These are phyloP conservation scores for Gleditsia sinensis DNA, from an alignment of 306 rosid genomes.

Conservation along the genomic window DNA sequence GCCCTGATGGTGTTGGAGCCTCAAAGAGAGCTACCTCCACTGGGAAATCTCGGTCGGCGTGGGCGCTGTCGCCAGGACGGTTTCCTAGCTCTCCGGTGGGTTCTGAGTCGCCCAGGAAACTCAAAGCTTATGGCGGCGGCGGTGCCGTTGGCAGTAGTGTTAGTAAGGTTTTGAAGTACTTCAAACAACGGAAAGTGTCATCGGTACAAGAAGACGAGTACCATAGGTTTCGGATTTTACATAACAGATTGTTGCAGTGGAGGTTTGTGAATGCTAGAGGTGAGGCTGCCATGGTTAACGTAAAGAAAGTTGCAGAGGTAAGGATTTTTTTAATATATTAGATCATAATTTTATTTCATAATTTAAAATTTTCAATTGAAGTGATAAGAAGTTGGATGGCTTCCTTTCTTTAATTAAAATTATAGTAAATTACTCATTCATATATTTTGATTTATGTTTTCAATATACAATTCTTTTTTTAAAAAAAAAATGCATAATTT, in stretches of 20 bases:
- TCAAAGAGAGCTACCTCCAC: slow-evolving; percentile 34
- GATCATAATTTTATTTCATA: too few relatives aligned
- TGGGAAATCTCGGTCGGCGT: slow-evolving; percentile 53
- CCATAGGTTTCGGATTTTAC: slow-evolving; percentile 58
- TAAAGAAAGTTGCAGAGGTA: slow-evolving; percentile 51
- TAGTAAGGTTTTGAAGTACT: slow-evolving; percentile 63
- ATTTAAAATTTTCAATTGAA: too few relatives aligned
- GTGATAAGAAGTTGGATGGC: too few relatives aligned
- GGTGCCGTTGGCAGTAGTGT: slow-evolving; percentile 34
- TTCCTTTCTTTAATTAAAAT: too few relatives aligned
- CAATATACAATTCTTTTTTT: too few relatives aligned
- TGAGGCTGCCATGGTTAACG: slow-evolving; percentile 36
- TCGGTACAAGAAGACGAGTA: slow-evolving; percentile 50
- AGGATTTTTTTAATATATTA: not conserved
- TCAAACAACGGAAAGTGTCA: slow-evolving; percentile 60
- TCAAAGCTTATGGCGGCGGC: not conserved
- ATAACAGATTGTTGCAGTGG: slow-evolving; percentile 70
- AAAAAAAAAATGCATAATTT: too few relatives aligned
- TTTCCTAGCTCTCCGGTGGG: slow-evolving; percentile 35
- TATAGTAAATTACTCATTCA: too few relatives aligned
- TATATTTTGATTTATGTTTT: too few relatives aligned
- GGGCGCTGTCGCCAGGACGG: slow-evolving; percentile 84
- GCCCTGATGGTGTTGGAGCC: slow-evolving; percentile 31
- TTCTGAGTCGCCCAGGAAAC: slow-evolving; percentile 1
- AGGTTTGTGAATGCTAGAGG: slow-evolving; percentile 70